Conservation (phyloP, 306 rosid species). For the Sicyos baderoa region DNA sequence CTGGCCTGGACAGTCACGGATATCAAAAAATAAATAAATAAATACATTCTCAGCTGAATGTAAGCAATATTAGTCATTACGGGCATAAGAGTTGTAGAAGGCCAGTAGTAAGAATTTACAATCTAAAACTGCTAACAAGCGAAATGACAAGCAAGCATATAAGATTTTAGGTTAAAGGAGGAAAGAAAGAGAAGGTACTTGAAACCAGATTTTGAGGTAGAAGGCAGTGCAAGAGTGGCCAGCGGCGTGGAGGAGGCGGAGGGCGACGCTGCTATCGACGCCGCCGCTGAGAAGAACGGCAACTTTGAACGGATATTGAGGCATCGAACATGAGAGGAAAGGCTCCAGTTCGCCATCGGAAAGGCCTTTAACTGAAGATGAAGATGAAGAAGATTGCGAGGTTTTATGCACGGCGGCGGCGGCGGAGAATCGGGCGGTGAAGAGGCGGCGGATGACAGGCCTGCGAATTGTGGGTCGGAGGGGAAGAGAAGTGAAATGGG, state of each 20-base stretch:
- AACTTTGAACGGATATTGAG: constrained; percentile 43
- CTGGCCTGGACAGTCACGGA: no score
- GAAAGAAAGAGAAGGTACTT: constrained; percentile 31
- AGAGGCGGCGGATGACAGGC: constrained; percentile 23
- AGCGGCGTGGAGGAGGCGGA: constrained; percentile 74
- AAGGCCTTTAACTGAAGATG: constrained; percentile 18
- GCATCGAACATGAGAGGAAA: constrained; percentile 57
- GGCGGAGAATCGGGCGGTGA: constrained; percentile 20
- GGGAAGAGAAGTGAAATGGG: constrained; percentile 23
- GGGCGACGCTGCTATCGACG: constrained; percentile 89
- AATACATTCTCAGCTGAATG: not conserved
- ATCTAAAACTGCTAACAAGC: not conserved
- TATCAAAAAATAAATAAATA: no score
- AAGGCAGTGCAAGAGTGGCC: constrained; percentile 86
- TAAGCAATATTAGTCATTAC: not conserved
- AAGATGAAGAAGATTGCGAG: constrained; percentile 17
- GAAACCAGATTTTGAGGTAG: constrained; percentile 93
- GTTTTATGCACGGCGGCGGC: constrained; percentile 19
- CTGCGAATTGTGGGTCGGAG: constrained; percentile 21
- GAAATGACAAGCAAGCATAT: not conserved
- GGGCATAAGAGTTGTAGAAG: not conserved
- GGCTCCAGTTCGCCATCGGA: constrained; percentile 30
- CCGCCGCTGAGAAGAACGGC: constrained; percentile 88
- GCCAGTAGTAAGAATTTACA: not conserved
- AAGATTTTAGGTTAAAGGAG: not conserved